Evolutionary conservation across 768 basidiomycete species (phyloP).

Genomic region (Lentinula detonsa): DNA sequence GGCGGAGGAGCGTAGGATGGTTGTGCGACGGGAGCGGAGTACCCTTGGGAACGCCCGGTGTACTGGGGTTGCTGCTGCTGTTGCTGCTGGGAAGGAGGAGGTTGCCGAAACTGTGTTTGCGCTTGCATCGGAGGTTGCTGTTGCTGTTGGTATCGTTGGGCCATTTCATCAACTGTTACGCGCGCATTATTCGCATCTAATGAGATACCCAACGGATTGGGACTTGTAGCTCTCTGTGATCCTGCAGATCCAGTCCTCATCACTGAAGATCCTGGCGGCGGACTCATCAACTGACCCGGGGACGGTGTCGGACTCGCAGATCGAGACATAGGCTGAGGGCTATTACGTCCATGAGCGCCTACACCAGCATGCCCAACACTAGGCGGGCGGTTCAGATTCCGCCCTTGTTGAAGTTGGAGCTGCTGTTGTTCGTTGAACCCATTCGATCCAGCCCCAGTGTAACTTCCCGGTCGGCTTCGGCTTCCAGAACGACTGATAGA

Average conservation of each 20-base stretch:
- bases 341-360: conserved; percentile 66
- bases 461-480: conserved; percentile 37
- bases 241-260: conserved; percentile 22
- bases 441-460: conserved; percentile 21
- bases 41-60: conserved; percentile 27
- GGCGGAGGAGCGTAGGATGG: conserved; percentile 14
- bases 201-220: conserved; percentile 76
- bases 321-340: conserved; percentile 49
- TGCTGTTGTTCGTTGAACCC: conserved; percentile 21
- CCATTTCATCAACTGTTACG: conserved; percentile 79
- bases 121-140: background rate
- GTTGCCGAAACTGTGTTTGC: conserved; percentile 18
- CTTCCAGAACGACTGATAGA: conserved; percentile 46
- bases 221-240: conserved; percentile 55
- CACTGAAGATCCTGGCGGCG: conserved; percentile 6
- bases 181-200: conserved; percentile 68
- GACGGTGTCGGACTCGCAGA: conserved; percentile 11
- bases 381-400: conserved; percentile 42
- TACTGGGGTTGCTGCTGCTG: conserved; percentile 29
- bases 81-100: conserved; percentile 30
- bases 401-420: conserved; percentile 23
- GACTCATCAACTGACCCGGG: conserved; percentile 12
- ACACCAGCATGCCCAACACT: conserved; percentile 72
- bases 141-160: conserved; percentile 47
- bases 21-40: conserved; percentile 2